Conservation (phyloP, 306 rosid species). For the Pyrus communis region DNA sequence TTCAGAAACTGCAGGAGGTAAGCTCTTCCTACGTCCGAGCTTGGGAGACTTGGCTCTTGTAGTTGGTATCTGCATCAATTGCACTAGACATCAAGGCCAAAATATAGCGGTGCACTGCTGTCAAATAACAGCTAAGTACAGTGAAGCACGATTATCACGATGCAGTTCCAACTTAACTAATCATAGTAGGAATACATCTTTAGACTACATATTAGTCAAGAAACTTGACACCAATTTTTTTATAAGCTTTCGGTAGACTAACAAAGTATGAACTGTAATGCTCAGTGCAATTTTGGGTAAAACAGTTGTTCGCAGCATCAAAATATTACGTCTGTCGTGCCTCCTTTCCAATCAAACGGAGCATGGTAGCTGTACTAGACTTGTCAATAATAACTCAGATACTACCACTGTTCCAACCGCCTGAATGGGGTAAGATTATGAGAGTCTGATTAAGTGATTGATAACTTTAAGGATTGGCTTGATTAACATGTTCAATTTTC, state of each 20-base stretch:
- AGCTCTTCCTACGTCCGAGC: conserved; percentile 83
- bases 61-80: conserved; percentile 67
- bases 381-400: background rate
- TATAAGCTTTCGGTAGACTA: background rate
- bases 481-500: background rate
- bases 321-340: background rate
- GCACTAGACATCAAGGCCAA: conserved; percentile 2
- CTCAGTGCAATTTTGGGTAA: background rate
- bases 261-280: background rate
- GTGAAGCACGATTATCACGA: background rate
- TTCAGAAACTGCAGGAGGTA: conserved; percentile 37
- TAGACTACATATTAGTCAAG: background rate
- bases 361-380: background rate
- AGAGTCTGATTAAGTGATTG: background rate
- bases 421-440: background rate
- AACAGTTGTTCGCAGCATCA: background rate
- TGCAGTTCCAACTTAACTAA: background rate
- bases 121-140: background rate
- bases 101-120: background rate
- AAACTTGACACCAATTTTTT: background rate
- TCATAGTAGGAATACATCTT: background rate
- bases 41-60: conserved; percentile 99
- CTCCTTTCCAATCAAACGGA: background rate
- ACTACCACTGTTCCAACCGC: background rate
- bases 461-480: background rate